Base-by-base conservation (phyloP, 768 basidiomycete genomes). In the Amyloporia xantha region DNA sequence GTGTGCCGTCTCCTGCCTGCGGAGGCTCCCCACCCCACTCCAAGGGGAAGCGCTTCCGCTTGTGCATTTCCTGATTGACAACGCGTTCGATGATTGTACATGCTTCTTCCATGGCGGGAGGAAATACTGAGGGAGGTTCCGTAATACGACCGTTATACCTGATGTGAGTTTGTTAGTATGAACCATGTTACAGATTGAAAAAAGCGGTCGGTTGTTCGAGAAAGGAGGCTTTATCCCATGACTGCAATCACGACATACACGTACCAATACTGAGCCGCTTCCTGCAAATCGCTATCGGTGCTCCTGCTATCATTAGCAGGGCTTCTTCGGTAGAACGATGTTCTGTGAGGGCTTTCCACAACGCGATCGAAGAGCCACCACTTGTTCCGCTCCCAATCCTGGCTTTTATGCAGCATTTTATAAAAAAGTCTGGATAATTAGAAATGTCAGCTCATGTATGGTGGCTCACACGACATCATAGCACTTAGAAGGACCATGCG, bases 321-420 rank as follows among this genome's bases (percentile, higher is more conserved):
- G 9, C 70, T 52, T 42, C 87, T 67, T 4, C 77, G 79, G 66
- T 77, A 91, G 65, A 91, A 89, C 1, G 84, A 78, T 1, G 89
- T 86, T n/a, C 79, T 71, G 66, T 91, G 89, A 3, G 89, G 87
- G 56, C 86, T 88, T 65, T 91, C 86, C 1, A 91, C 90, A 12
- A 91, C 52, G 19, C 81, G 73, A 58, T 91, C 87, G 63, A 87
- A 84, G 17, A 91, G 72, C 82, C 83, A 91, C 90, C 89, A 91
- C 56, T 81, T 86, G 52, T 86, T 88, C 43, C 79, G 70, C 53
- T 75, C 68, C 89, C 88, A 91, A 6, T 64, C 57, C 35, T 66
- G 70, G 17, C 87, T 81, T 13, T 72, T 67, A 41, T 80, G 72
- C 12, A 84, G 51, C 85, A 91, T 83, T 0, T 72, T 73, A 54